Conservation (phyloP, 305 asterid genomes). For the Ajuga reptans region DNA sequence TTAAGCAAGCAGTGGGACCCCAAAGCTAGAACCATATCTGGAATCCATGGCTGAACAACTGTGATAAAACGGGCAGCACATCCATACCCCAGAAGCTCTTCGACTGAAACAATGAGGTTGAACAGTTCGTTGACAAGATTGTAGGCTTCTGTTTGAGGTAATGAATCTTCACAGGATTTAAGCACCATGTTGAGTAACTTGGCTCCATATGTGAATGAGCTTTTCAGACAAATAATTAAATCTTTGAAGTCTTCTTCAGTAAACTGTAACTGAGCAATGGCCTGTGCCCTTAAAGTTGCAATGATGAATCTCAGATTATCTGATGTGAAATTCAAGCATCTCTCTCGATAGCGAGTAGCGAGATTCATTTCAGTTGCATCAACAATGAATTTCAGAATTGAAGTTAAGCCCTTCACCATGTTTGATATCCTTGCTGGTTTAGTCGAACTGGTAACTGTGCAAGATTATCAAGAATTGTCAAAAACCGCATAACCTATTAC, state of each 20-base stretch:
- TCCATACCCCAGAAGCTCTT: conserved; percentile 54
- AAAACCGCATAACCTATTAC: not conserved
- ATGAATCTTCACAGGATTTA: conserved; percentile 35
- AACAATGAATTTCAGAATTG: conserved; percentile 58
- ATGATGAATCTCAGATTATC: conserved; percentile 46
- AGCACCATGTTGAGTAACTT: conserved; percentile 57
- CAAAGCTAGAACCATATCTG: conserved; percentile 69
- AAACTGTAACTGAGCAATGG: conserved; percentile 37
- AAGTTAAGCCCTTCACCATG: conserved; percentile 52
- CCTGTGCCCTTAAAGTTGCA: conserved; percentile 34
- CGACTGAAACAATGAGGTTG: conserved; percentile 52
- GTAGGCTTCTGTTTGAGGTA: conserved; percentile 31
- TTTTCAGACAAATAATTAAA: conserved; percentile 47
- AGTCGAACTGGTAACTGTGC: conserved; percentile 33
- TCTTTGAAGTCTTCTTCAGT: conserved; percentile 46
- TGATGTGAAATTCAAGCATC: conserved; percentile 48
- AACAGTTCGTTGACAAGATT: conserved; percentile 51
- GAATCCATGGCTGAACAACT: conserved; percentile 63
- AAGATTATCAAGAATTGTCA: conserved; percentile 9
- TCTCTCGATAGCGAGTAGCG: conserved; percentile 33
- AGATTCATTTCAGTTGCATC: conserved; percentile 56
- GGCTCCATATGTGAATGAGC: conserved; percentile 73
- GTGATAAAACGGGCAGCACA: conserved; percentile 48
- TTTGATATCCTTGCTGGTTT: conserved; percentile 30
- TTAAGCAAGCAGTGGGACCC: conserved; percentile 51